A percentile compares a stretch with the other conserved stretches of the same genome.
Evolutionary conservation across 2,329 filamentous ascomycete genomes (phyloP).

Genomic region (Verticillium albo-atrum): DNA sequence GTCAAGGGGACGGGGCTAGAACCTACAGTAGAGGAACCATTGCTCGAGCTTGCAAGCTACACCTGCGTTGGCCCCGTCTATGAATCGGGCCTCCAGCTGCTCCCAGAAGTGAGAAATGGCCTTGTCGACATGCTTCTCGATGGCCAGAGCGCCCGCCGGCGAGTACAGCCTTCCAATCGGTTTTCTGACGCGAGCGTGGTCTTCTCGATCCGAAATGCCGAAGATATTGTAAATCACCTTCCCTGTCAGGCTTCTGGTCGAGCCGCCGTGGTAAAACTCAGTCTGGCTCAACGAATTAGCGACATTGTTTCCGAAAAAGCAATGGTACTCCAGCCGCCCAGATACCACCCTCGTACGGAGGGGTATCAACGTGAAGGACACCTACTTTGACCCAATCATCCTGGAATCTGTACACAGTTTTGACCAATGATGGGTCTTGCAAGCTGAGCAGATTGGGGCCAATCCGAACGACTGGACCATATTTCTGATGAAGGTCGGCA

Average conservation of each 20-base stretch:
- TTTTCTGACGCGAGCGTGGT: conserved; percentile 28
- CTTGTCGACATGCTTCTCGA: conserved; percentile 39
- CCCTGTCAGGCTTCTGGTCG: conserved; percentile 22
- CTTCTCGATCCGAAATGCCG: conserved; percentile 23
- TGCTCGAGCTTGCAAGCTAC: conserved; percentile 37
- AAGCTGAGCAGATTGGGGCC: conserved; percentile 21
- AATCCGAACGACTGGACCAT: conserved; percentile 27
- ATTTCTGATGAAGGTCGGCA: conserved; percentile 25
- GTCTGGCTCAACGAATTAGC: conserved; percentile 18
- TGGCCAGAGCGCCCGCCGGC: conserved; percentile 14
- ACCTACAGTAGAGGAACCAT: conserved; percentile 25
- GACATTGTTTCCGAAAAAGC: neutral
- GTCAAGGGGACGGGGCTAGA: neutral
- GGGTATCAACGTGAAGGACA: too few relatives aligned
- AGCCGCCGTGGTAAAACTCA: conserved; percentile 29
- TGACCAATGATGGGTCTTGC: neutral
- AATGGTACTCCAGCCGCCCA: too few relatives aligned
- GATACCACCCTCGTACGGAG: too few relatives aligned
- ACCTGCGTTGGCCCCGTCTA: neutral
- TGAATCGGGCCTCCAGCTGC: conserved; percentile 30
- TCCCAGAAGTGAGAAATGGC: conserved; percentile 40
- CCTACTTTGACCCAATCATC: neutral
- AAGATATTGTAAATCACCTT: conserved; percentile 33
- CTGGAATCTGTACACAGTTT: neutral
- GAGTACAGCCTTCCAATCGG: conserved; percentile 32